Base-by-base conservation (phyloP, 805 yeast genomes). In the Debaryomyces castellii region DNA sequence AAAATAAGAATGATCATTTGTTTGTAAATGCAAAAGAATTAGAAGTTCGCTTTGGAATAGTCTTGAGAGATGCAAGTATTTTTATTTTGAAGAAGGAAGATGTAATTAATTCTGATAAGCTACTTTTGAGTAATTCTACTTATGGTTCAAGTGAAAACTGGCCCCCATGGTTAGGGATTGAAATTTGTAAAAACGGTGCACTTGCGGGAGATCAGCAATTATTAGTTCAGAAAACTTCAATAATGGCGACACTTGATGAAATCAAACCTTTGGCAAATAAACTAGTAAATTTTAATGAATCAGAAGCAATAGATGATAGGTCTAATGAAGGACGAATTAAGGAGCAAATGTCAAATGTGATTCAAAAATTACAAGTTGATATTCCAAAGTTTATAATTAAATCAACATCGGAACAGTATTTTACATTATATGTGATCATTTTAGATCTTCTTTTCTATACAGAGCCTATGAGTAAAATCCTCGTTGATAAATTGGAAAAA, bases 121-220 rank as follows among this genome's bases (percentile, higher is more conserved):
- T 73, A 16, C 66, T 73, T 30, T 71, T 77, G 48, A 72, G 74
- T 40, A 64, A 68, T 10, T 63, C 66, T 10, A 67, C 78, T 2
- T 90, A 89, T 64, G 94, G 96, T 1, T 77, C 87, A 2, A 62
- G 57, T 7, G 55, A 64, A 8, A 68, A 69, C 16, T 91, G 97
- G 97, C 97, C 97, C 2, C 95, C 96, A 0, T 91, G 96, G 89
- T 62, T 90, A 27, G 89, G 91, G 1, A 60, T 80, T 40, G 96
- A 89, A 55, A 70, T 83, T 18, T 81, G 87, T 50, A 60, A 57
- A 42, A 58, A 59, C 24, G 71, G 75, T 0, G 55, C 74, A 1
- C 64, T 81, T 48, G 72, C 74, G 2, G 71, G 67, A 1, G 57
- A 66, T 9, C 71, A 76, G 10, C 76, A 77, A 45, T 71, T 82